Conservation (phyloP, 2,329 filamentous ascomycete species). For the Nemania diffusa region DNA sequence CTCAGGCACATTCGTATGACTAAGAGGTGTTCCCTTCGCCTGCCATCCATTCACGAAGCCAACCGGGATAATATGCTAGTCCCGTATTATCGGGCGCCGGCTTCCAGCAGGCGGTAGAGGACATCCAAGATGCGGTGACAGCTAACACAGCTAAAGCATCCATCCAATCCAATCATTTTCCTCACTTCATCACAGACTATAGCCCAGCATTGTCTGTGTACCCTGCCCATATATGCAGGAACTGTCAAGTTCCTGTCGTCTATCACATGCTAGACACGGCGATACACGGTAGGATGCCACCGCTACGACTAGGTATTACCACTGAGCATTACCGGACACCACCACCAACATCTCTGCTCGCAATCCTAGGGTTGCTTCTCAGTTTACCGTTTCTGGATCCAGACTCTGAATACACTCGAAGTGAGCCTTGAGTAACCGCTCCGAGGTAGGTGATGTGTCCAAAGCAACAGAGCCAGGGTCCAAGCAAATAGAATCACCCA, state of each 20-base stretch:
- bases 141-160: constrained; percentile 23
- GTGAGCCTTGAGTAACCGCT: constrained; percentile 31
- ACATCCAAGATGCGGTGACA: constrained; percentile 16
- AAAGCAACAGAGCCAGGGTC: constrained; percentile 25
- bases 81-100: constrained; percentile 21
- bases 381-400: constrained; percentile 23
- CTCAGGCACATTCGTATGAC: constrained; percentile 31
- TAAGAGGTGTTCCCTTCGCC: constrained; percentile 34
- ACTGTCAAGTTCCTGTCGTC: constrained; percentile 23
- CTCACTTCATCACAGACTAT: constrained; percentile 26
- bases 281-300: constrained; percentile 20
- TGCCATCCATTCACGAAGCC: constrained; percentile 30
- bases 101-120: constrained; percentile 8
- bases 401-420: neutral
- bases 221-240: constrained; percentile 35
- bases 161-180: constrained; percentile 35
- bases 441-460: constrained; percentile 18
- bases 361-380: constrained; percentile 16
- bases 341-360: constrained; percentile 16
- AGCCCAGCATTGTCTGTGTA: constrained; percentile 10
- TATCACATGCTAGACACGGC: constrained; percentile 35
- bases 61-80: constrained; percentile 24
- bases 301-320: constrained; percentile 22
- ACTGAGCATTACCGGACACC: constrained; percentile 27
- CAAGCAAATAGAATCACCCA: constrained; percentile 32